A percentile compares a stretch with the other conserved stretches of the same genome.
Conservation (phyloP, 2,329 filamentous ascomycete species). For the Harringtonia lauricola region DNA sequence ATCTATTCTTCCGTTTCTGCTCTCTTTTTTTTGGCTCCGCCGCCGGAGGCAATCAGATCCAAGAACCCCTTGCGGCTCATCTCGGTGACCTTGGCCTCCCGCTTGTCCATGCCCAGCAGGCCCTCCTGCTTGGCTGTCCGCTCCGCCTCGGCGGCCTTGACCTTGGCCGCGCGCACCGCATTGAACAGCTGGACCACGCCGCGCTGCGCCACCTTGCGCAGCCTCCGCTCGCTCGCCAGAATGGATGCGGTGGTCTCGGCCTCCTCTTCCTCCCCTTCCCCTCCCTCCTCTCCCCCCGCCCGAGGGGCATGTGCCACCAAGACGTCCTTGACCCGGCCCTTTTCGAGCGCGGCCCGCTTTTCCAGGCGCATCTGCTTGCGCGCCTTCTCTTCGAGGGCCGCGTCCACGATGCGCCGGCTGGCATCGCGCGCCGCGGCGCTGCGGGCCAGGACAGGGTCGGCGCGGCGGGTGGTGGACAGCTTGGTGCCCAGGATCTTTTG, state of each 20-base stretch:
- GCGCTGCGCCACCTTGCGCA: constrained; percentile 81
- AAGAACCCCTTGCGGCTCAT: constrained; percentile 97
- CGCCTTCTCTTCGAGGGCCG: constrained; percentile 72
- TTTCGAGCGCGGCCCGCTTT: constrained; percentile 68
- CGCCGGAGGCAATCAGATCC: constrained; percentile 67
- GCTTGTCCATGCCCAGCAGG: constrained; percentile 65
- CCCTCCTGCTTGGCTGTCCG: constrained; percentile 58
- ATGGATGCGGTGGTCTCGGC: constrained; percentile 41
- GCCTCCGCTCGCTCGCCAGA: constrained; percentile 61
- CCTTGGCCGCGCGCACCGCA: constrained; percentile 83
- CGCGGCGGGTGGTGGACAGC: constrained; percentile 66
- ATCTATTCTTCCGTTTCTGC: constrained; percentile 22
- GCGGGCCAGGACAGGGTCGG: constrained; percentile 84
- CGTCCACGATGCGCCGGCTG: constrained; percentile 61
- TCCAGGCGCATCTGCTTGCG: constrained; percentile 68
- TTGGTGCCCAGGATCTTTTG: constrained; percentile 89
- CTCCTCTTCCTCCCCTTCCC: constrained; percentile 21
- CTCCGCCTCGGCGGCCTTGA: constrained; percentile 72
- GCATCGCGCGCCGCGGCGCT: constrained; percentile 64
- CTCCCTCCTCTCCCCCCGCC: constrained; percentile 16
- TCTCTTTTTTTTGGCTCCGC: constrained; percentile 48
- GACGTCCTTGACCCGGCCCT: constrained; percentile 81
- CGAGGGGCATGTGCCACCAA: constrained; percentile 39
- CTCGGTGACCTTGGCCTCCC: constrained; percentile 83
- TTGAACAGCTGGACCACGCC: constrained; percentile 97